Evolutionary conservation across 116 monocot species (phyloP), one percentile per base, ranked within the genome.

Genomic region (Posidonia oceanica): DNA sequence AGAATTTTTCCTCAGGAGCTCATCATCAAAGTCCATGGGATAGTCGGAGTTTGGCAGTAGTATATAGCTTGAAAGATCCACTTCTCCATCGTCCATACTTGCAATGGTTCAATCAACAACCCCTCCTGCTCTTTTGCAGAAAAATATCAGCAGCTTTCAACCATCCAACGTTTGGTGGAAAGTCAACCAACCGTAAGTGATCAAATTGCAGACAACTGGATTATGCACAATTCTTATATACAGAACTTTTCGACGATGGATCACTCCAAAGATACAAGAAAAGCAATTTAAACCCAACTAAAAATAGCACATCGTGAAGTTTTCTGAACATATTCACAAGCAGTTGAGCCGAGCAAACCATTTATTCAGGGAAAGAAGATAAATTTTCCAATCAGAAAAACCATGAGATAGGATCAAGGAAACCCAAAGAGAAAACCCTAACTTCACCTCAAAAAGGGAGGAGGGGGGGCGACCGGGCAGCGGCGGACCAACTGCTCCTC

Each of bases 61-160:
- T 12, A 76, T 10, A 7, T 73, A 78, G 29, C 63, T 78, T 7
- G 83, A 78, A 41, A 80, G 64, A 59, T 81, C 80, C 39, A 79
- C 52, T 72, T 76, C 81, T 64, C 74, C 79, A 52, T 81, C 78
- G 69, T 83, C 83, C 83, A 83, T 76, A 12, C 56, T 70, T 80
- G 20, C 12, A 5, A 41, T 12, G 2, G 7, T 38, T 36, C 54
- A 12, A 60, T 66, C 17, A 23, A 56, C 8, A 56, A 14, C 23
- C 5, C 36, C 16, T 29, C 17, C 36, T 12, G 15, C 18, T 2
- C 51, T 14, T 8, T 8, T 2, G 0, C 42, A 42, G 42, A 42
- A 42, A 42, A 52, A 5, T 18, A 17, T 16, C 52, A 54, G 18
- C 21, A 17, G 14, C n/a, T n/a, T n/a, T 29, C 14, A 55, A 36